phyloP scores from a whole-genome alignment of 305 asterid genomes.

The Fraxinus nigra region DNA sequence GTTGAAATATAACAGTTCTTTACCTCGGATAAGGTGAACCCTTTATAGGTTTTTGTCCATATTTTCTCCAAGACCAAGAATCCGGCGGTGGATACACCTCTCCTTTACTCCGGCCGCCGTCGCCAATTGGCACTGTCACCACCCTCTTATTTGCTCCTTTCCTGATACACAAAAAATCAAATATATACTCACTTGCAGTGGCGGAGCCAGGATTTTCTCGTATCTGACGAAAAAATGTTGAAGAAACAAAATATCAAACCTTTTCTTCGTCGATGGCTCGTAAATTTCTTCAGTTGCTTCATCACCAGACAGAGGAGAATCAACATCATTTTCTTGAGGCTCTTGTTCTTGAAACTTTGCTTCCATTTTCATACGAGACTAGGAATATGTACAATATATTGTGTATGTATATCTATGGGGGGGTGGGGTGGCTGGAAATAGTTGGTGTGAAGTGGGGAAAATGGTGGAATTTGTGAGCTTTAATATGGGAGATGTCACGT shows the following conservation, averaged over 20 bases:
- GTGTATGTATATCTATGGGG: not conserved
- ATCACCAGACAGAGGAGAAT: conserved; percentile 44
- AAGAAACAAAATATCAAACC: conserved; percentile 33
- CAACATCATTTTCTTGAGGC: conserved; percentile 32
- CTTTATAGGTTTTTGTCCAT: conserved; percentile 83
- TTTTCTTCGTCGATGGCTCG: conserved; percentile 60
- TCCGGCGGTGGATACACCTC: conserved; percentile 88
- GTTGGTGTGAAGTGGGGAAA: conserved; percentile 33
- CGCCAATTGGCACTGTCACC: conserved; percentile 52
- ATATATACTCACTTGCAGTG: not conserved
- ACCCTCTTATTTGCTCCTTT: conserved; percentile 57
- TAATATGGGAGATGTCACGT: conserved; percentile 29
- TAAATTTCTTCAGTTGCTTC: conserved; percentile 53
- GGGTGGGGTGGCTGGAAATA: conserved; percentile 22
- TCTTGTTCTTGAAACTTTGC: conserved; percentile 21
- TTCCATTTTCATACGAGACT: conserved; percentile 18
- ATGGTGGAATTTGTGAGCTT: conserved; percentile 23
- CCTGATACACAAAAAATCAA: conserved; percentile 24
- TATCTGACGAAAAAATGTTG: not conserved
- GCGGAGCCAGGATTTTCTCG: not conserved
- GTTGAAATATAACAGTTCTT: not conserved
- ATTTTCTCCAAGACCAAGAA: conserved; percentile 92
- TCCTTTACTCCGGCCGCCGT: conserved; percentile 52
- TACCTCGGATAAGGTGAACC: conserved; percentile 90
- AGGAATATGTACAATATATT: not conserved